phyloP scores from a whole-genome alignment of 345 rosid genomes.

The Syzygium oleosum region DNA sequence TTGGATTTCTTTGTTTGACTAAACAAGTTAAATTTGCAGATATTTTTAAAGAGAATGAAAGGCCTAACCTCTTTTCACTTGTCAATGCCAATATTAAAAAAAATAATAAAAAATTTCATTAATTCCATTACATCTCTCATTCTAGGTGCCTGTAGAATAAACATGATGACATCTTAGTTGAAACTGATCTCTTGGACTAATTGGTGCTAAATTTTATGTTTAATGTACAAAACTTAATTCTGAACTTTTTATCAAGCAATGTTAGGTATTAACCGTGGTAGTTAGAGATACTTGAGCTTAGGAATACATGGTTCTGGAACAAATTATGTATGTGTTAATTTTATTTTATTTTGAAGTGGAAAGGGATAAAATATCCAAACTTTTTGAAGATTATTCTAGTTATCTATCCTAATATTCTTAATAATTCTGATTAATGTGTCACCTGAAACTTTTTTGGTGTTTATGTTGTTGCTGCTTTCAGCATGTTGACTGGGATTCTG shows the following conservation, averaged over 20 bases:
- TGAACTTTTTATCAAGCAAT: not conserved
- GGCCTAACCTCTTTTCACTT: not conserved
- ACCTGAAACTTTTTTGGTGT: not conserved
- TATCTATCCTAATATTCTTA: not conserved
- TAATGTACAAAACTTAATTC: not conserved
- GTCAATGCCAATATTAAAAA: not conserved
- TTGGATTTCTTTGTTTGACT: not conserved
- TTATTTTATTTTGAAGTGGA: not conserved
- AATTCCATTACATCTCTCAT: not conserved
- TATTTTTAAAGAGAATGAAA: not conserved
- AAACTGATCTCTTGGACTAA: not conserved
- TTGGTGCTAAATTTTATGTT: not conserved
- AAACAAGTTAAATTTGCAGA: not conserved
- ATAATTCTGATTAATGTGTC: not conserved
- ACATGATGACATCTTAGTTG: not conserved
- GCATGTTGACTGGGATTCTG: conserved; percentile 44
- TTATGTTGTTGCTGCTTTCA: conserved; percentile 8
- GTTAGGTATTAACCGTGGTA: not conserved
- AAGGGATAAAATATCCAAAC: not conserved
- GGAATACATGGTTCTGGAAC: not conserved
- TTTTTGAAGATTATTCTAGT: not conserved
- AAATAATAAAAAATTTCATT: not conserved
- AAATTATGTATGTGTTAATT: not conserved
- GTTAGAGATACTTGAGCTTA: not conserved
- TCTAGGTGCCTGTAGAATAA: not conserved